Evolutionary conservation across 768 basidiomycete genomes (phyloP).

Genomic region (Trametes gibbosa): DNA sequence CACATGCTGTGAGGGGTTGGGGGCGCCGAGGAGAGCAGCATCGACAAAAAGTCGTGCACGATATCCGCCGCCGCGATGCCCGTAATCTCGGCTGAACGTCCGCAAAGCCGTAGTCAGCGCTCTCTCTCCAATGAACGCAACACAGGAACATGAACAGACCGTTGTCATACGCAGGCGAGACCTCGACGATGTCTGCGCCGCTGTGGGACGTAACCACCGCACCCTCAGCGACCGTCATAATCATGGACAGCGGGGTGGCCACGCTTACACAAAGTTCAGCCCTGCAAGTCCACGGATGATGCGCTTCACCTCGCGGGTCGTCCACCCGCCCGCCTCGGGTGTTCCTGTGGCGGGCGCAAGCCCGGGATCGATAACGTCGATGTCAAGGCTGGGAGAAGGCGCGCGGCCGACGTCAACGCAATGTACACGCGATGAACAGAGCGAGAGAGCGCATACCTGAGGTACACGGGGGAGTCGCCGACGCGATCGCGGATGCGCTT

Average conservation of each 20-base stretch:
- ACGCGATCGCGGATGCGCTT: slow-evolving; percentile 68
- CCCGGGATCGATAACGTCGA: slow-evolving; percentile 81
- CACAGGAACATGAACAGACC: slow-evolving; percentile 37
- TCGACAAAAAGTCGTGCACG: slow-evolving; percentile 64
- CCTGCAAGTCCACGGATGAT: slow-evolving; percentile 78
- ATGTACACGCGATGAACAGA: neutral
- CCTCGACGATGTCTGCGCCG: slow-evolving; percentile 73
- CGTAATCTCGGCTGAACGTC: slow-evolving; percentile 56
- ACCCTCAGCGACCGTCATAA: neutral
- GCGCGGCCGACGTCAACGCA: neutral
- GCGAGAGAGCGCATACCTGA: slow-evolving; percentile 40
- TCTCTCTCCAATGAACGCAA: neutral
- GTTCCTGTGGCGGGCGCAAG: slow-evolving; percentile 83
- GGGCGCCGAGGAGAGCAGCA: slow-evolving; percentile 49
- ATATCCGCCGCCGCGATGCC: slow-evolving; percentile 67
- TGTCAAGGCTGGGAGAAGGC: slow-evolving; percentile 56
- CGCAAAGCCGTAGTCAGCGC: neutral
- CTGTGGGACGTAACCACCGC: slow-evolving; percentile 31
- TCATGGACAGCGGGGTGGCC: too few relatives aligned
- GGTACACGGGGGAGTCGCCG: slow-evolving; percentile 72
- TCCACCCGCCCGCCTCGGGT: slow-evolving; percentile 84
- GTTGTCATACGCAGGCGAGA: slow-evolving; percentile 70
- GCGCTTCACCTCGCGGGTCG: slow-evolving; percentile 75
- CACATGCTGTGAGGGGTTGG: slow-evolving; percentile 27
- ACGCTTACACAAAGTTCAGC: slow-evolving; percentile 71